phyloP scores from a whole-genome alignment of 2,329 filamentous ascomycete species.

The Fusarium albidum region DNA sequence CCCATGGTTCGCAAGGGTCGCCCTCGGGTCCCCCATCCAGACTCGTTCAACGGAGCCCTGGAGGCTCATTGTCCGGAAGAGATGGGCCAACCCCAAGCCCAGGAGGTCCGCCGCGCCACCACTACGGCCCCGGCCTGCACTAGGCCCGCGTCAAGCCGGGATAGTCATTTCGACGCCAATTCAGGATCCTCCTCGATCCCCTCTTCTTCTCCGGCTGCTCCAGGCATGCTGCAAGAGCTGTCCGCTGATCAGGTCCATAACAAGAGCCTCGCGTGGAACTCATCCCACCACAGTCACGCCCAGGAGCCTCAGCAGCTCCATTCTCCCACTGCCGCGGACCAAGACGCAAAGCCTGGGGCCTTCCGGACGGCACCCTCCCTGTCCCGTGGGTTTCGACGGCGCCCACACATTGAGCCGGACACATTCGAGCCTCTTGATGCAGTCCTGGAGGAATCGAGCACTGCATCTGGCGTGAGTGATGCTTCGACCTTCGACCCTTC shows the following conservation, averaged over 20 bases:
- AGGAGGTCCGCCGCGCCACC: constrained; percentile 22
- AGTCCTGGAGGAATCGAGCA: constrained; percentile 42
- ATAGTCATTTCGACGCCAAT: constrained; percentile 31
- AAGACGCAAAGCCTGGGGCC: constrained; percentile 14
- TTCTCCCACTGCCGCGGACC: not conserved
- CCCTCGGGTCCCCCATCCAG: constrained; percentile 21
- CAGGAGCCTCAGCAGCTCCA: constrained; percentile 14
- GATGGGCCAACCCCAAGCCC: constrained; percentile 34
- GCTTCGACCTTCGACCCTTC: constrained; percentile 6
- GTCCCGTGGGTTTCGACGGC: constrained; percentile 39
- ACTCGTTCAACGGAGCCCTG: not conserved
- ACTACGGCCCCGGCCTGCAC: constrained; percentile 20
- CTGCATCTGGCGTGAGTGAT: constrained; percentile 12
- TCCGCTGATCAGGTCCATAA: constrained; percentile 39
- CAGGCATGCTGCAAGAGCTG: constrained; percentile 41
- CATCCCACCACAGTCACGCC: constrained; percentile 3
- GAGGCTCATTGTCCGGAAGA: constrained; percentile 22
- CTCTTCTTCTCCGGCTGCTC: constrained; percentile 25
- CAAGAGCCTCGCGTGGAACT: constrained; percentile 25
- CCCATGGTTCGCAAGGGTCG: constrained; percentile 22
- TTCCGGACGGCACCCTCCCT: constrained; percentile 24
- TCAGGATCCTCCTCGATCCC: constrained; percentile 25
- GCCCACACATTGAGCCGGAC: constrained; percentile 42
- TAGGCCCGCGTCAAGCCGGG: constrained; percentile 21
- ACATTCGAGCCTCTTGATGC: constrained; percentile 46